Conservation (phyloP, 2,329 filamentous ascomycete species). For the Fusarium subglutinans region DNA sequence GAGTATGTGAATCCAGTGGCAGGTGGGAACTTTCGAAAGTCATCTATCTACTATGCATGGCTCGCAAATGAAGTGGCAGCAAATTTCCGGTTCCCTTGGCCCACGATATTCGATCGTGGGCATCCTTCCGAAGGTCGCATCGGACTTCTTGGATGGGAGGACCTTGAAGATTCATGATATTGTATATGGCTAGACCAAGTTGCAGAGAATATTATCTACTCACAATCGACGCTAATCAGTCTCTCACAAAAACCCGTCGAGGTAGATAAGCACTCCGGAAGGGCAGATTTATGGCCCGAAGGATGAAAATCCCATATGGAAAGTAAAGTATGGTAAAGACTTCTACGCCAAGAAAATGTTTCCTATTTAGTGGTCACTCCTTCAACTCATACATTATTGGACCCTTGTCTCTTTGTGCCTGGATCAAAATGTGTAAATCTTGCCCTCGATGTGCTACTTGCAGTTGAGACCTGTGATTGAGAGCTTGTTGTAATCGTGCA, state of each 20-base stretch:
- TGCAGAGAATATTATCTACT: not conserved
- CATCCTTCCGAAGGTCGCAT: not conserved
- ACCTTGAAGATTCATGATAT: not conserved
- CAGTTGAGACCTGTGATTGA: not conserved
- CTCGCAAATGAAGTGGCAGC: not conserved
- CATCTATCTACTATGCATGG: not conserved
- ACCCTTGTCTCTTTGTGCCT: not conserved
- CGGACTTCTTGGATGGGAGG: not conserved
- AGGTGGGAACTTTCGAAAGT: not conserved
- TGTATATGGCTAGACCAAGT: not conserved
- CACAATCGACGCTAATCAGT: not conserved
- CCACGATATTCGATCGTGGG: not conserved
- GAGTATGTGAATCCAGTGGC: not conserved
- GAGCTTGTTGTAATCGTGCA: not conserved
- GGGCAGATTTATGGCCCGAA: not conserved
- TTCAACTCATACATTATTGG: not conserved
- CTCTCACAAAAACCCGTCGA: fast-evolving
- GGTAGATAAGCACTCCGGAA: not conserved
- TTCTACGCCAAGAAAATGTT: not conserved
- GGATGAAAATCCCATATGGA: not conserved
- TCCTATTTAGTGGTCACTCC: not conserved
- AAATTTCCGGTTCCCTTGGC: no score
- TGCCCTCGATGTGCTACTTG: not conserved
- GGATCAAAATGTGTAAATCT: not conserved
- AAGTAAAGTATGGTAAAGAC: not conserved